Percentiles rank a stretch among this genome's conserved stretches.
phyloP scores from a whole-genome alignment of 2,329 filamentous ascomycete genomes.

The Diplodia corticola region DNA sequence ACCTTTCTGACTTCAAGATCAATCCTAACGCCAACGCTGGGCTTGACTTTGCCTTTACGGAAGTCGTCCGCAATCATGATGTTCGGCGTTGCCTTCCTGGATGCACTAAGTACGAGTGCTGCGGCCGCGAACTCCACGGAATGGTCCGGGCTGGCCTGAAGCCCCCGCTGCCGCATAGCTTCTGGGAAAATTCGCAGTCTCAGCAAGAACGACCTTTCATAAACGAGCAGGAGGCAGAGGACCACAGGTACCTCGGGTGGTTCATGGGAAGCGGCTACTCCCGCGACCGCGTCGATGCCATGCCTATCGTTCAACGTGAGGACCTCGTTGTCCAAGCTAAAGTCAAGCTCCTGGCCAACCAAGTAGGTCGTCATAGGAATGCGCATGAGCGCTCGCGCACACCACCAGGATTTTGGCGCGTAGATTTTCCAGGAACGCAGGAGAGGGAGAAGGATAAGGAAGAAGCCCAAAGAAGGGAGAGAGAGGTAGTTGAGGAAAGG shows the following conservation, averaged over 20 bases:
- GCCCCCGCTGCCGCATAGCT: conserved; percentile 2
- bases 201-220: not conserved
- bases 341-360: conserved; percentile 70
- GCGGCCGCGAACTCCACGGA: conserved; percentile 68
- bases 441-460: conserved; percentile 67
- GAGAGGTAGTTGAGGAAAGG: conserved; percentile 67
- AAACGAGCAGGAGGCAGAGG: conserved; percentile 32
- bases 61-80: conserved; percentile 70
- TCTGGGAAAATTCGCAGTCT: conserved; percentile 14
- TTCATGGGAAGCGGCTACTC: conserved; percentile 52
- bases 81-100: conserved; percentile 70
- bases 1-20: conserved; percentile 75
- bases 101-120: conserved; percentile 75
- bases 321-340: conserved; percentile 74
- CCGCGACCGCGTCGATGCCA: conserved; percentile 40
- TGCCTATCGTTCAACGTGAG: conserved; percentile 62
- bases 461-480: conserved; percentile 64
- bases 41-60: conserved; percentile 69
- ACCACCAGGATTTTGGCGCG: conserved; percentile 87
- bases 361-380: conserved; percentile 75
- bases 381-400: conserved; percentile 69
- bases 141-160: conserved; percentile 53
- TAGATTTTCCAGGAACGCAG: conserved; percentile 87
- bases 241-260: conserved; percentile 52
- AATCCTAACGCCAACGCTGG: conserved; percentile 74